phyloP scores from a whole-genome alignment of 176 grass and related monocot genomes.

The Oryza brachyantha region DNA sequence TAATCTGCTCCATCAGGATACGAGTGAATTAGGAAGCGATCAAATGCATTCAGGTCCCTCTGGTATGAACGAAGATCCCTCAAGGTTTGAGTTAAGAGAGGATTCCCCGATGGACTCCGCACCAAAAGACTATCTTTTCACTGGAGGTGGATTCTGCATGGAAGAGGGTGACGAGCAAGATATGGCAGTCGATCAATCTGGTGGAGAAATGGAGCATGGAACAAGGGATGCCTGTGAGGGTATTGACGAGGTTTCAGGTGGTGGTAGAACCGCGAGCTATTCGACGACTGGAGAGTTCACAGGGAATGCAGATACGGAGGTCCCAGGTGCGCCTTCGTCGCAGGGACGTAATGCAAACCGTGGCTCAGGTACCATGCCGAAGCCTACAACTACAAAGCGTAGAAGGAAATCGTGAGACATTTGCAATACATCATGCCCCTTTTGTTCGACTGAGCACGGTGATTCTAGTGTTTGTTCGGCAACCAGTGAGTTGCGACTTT shows the following conservation, averaged over 20 bases:
- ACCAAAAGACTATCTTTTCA: constrained; percentile 51
- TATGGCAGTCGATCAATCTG: constrained; percentile 1
- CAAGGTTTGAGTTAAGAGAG: not conserved
- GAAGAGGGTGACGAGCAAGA: constrained; percentile 46
- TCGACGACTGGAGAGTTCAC: not conserved
- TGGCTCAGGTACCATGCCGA: constrained; percentile 53
- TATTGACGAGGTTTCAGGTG: constrained; percentile 2
- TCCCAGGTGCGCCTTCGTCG: constrained; percentile 1
- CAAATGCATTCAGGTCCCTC: not conserved
- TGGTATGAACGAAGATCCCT: constrained; percentile 11
- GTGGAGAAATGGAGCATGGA: constrained; percentile 5
- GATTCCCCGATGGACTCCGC: constrained; percentile 6
- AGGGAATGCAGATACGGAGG: constrained; percentile 24
- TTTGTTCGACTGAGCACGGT: not conserved
- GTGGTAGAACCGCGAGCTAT: not conserved
- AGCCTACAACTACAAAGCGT: constrained; percentile 44
- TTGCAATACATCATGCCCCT: not conserved
- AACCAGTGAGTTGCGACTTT: not conserved
- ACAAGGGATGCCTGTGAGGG: constrained; percentile 17
- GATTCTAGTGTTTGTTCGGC: not conserved
- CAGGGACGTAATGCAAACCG: not conserved
- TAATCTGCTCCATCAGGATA: constrained; percentile 34
- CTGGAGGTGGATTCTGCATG: constrained; percentile 71
- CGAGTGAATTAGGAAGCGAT: constrained; percentile 20
- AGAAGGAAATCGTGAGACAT: constrained; percentile 26